A percentile compares a stretch with the other conserved stretches of the same genome.
Conservation (phyloP, 805 yeast genomes). For the Candida anglica region DNA sequence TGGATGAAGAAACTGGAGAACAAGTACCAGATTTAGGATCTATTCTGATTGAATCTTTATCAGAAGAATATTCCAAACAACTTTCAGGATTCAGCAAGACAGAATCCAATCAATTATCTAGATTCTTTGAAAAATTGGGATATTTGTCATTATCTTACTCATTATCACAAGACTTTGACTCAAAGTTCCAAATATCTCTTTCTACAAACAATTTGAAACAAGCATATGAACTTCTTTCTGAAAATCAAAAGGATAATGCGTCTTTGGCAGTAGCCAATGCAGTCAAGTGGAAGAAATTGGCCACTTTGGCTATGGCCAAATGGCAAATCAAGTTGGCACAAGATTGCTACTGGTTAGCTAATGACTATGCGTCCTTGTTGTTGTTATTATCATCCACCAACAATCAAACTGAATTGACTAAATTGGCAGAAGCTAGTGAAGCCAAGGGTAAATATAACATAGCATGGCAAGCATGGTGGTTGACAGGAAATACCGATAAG, state of each 20-base stretch:
- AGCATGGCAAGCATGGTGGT: conserved; percentile 91
- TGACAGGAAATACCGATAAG: conserved; percentile 62
- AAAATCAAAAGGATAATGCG: conserved; percentile 42
- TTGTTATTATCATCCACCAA: conserved; percentile 81
- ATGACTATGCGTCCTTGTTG: conserved; percentile 78
- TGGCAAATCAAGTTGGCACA: conserved; percentile 84
- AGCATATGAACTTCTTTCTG: conserved; percentile 53
- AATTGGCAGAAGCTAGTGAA: conserved; percentile 65
- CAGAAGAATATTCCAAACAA: conserved; percentile 43
- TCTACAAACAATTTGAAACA: conserved; percentile 65
- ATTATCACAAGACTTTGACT: conserved; percentile 83
- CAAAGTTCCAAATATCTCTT: conserved; percentile 85
- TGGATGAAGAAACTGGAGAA: conserved; percentile 37
- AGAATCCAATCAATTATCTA: conserved; percentile 73
- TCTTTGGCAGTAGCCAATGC: conserved; percentile 34
- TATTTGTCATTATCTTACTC: conserved; percentile 77
- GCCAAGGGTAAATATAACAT: conserved; percentile 78
- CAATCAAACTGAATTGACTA: conserved; percentile 53
- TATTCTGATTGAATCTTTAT: conserved; percentile 53
- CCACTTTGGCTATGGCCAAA: conserved; percentile 74
- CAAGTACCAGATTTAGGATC: conserved; percentile 32
- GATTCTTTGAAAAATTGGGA: conserved; percentile 93
- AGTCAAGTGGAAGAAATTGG: conserved; percentile 83
- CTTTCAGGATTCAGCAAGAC: conserved; percentile 60
- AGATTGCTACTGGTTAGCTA: conserved; percentile 71